Evolutionary conservation across 2,329 filamentous ascomycete species (phyloP), one percentile per base, ranked within the genome.

Genomic region (Cercospora nicotianae): DNA sequence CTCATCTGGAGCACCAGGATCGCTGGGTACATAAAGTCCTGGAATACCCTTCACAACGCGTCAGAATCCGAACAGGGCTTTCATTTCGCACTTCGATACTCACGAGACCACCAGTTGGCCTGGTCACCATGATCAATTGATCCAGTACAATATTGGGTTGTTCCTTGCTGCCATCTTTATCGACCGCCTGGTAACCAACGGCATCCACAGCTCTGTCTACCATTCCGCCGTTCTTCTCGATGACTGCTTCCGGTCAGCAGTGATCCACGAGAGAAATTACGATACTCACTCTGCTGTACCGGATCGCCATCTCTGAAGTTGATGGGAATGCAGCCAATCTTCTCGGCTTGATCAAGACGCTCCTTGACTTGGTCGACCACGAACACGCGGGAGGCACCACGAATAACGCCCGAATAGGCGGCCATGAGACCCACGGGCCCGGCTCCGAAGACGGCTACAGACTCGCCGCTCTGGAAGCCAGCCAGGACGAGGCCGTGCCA

Each of bases 371-470:
- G 85, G 69, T 91, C 89, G 4, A 91, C 86, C 0, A 89, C 86
- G 64, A 82, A 90, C 0, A 91, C 86, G 13, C 81, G 83, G 8
- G 84, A 86, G 1, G 88, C 89, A 2, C 88, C 89, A 0, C 88
- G 83, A 2, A 90, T 77, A 0, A 85, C 77, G 0, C 85, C 89
- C 0, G 84, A 88, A 76, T 90, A 90, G 3, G 88, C 88, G 3
- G 88, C 87, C 85, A 90, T 89, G 4, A 90, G 77, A 1, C 89
- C 88, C 1, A 90, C 87, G 0, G 88, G 88, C 0, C 88, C 87
- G 16, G 72, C 72, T 36, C 72, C 89, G 67, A 90, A 90, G 1
- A 90, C 84, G 0, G 87, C 88, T 2, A 90, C 83, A n/a, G 81
- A 84, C 72, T 90, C 88, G 2, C 87, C 87, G 1, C 86, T 79